Evolutionary conservation across 2,329 filamentous ascomycete genomes (phyloP).

Genomic region (Diaporthe caulivora): DNA sequence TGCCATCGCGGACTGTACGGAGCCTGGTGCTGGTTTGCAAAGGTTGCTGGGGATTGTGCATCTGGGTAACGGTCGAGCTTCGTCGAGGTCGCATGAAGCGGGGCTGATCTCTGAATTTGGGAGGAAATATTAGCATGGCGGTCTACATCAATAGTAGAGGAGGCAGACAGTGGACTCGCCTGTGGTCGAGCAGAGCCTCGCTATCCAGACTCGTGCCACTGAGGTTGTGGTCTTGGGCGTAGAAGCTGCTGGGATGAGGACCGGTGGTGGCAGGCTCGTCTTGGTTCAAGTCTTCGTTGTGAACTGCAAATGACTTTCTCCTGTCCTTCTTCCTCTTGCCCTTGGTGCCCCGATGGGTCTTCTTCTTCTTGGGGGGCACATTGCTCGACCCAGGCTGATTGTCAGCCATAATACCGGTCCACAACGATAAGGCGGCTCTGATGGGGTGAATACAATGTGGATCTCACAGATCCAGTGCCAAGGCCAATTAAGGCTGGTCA

Average conservation of each 20-base stretch:
- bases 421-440: conserved; percentile 13
- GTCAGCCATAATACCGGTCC: conserved; percentile 15
- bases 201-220: conserved; percentile 93
- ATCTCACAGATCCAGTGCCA: background rate
- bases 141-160: background rate
- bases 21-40: conserved; percentile 44
- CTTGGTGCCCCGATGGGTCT: conserved; percentile 74
- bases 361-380: conserved; percentile 67
- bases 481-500: background rate
- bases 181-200: conserved; percentile 87
- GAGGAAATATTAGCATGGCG: conserved; percentile 40
- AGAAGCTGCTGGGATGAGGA: conserved; percentile 57
- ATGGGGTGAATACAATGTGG: conserved; percentile 4
- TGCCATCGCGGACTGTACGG: conserved; percentile 48
- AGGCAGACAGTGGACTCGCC: conserved; percentile 60
- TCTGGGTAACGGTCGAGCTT: conserved; percentile 60
- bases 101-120: conserved; percentile 65
- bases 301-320: conserved; percentile 82
- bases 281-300: conserved; percentile 65
- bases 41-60: conserved; percentile 49
- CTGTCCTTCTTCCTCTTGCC: conserved; percentile 79
- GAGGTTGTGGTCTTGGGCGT: conserved; percentile 67
- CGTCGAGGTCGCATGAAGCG: conserved; percentile 73
- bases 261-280: conserved; percentile 47
- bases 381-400: conserved; percentile 37